Conservation (phyloP, 371 early-diverging fungal genomes). For the Mortierella sp. region DNA sequence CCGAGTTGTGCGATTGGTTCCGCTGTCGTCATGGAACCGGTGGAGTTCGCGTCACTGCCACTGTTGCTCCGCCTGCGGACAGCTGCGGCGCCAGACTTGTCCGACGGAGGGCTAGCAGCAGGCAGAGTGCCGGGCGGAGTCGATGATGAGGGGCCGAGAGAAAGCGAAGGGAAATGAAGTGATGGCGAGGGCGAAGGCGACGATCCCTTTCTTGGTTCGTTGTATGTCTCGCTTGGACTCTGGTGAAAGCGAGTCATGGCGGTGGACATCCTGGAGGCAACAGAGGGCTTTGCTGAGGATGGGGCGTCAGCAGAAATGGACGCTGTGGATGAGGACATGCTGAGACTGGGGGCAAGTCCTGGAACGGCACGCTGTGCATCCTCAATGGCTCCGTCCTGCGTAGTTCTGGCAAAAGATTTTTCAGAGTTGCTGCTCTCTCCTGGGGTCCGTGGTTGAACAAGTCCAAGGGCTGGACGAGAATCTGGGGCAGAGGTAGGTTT, state of each 20-base stretch:
- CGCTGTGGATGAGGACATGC: background rate
- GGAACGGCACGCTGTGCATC: background rate
- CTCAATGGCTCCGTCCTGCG: background rate
- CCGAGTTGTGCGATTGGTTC: conserved; percentile 8
- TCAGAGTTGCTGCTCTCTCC: background rate
- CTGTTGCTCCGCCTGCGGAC: background rate
- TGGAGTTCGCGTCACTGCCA: background rate
- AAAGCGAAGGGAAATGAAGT: conserved; percentile 6
- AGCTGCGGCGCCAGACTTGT: background rate
- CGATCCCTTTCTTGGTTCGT: background rate
- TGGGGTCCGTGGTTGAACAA: background rate
- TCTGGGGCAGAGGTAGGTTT: background rate
- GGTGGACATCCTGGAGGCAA: background rate
- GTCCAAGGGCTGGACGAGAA: background rate
- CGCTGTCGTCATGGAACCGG: background rate
- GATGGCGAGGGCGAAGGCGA: background rate
- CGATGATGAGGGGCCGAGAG: background rate
- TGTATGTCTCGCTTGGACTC: background rate
- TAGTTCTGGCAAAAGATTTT: background rate
- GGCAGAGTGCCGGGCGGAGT: background rate
- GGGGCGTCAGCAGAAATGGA: background rate
- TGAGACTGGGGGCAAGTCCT: background rate
- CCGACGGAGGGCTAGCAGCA: background rate
- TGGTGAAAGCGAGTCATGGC: background rate
- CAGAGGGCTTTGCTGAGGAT: background rate